These are phyloP conservation scores for Telfairia occidentalis DNA, from an alignment of 331 rosid species.

Conservation along the genomic window DNA sequence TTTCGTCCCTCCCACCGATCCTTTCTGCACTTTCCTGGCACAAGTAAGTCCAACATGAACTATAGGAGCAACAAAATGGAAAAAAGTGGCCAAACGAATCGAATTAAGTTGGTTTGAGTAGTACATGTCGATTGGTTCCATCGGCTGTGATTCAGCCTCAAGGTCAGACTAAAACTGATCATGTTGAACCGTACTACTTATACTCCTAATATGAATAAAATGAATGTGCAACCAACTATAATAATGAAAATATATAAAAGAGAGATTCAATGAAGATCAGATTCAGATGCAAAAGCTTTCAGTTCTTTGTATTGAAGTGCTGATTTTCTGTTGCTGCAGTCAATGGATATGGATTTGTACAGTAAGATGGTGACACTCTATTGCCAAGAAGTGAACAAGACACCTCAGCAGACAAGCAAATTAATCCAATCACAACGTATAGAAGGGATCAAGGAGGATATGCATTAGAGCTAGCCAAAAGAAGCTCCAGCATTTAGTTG, in stretches of 20 bases:
- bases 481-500: background rate
- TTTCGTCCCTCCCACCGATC: constrained; percentile 36
- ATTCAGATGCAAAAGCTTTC: background rate
- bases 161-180: background rate
- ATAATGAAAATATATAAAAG: background rate
- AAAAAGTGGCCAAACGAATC: background rate
- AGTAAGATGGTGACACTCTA: constrained; percentile 52
- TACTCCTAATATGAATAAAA: background rate
- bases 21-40: constrained; percentile 27
- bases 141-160: background rate
- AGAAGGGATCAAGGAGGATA: constrained; percentile 13
- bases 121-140: background rate
- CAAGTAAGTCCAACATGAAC: constrained; percentile 33
- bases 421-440: constrained; percentile 17
- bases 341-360: constrained; percentile 51
- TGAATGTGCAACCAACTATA: background rate
- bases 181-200: background rate
- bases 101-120: background rate
- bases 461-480: background rate
- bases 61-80: background rate
- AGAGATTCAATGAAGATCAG: background rate
- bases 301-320: background rate
- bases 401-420: constrained; percentile 19
- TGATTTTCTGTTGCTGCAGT: constrained; percentile 26
- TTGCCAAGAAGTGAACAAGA: constrained; percentile 33